These are phyloP conservation scores for Saraca asoca DNA, from an alignment of 331 rosid species.

Conservation along the genomic window DNA sequence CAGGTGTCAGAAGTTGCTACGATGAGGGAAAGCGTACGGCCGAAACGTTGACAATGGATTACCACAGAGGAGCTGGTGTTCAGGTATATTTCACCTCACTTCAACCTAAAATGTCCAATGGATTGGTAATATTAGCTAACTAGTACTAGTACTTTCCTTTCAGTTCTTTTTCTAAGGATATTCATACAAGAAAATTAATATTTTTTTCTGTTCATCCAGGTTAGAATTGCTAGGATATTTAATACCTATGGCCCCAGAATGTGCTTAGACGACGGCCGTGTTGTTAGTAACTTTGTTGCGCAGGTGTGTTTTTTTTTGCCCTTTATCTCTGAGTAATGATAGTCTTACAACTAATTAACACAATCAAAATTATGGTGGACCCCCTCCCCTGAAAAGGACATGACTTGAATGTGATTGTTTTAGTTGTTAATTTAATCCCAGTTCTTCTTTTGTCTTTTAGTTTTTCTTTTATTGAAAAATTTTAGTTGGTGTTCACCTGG, in stretches of 20 bases:
- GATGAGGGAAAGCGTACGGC: conserved; percentile 80
- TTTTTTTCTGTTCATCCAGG: conserved; percentile 49
- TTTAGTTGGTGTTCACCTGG: conserved; percentile 15
- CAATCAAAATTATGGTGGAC: too few species aligned
- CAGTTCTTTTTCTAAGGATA: background rate
- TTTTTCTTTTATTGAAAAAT: too few species aligned
- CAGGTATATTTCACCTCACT: conserved; percentile 51
- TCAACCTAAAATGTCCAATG: background rate
- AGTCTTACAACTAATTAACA: too few species aligned
- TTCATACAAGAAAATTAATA: background rate
- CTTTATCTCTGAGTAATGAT: background rate
- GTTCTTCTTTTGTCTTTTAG: too few species aligned
- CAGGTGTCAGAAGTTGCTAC: conserved; percentile 97
- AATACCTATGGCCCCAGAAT: conserved; percentile 93
- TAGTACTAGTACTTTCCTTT: background rate
- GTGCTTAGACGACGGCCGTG: conserved; percentile 97
- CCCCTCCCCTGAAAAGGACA: too few species aligned
- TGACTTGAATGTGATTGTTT: too few species aligned
- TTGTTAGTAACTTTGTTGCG: conserved; percentile 91
- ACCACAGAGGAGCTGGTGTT: conserved; percentile 68
- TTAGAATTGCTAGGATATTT: conserved; percentile 90
- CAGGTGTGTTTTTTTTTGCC: conserved; percentile 50
- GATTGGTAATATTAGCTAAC: background rate
- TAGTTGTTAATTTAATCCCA: too few species aligned
- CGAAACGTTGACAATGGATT: conserved; percentile 71